These are phyloP conservation scores for Sequoia sempervirens DNA, from an alignment of 75 land plant genomes.

Conservation along the genomic window DNA sequence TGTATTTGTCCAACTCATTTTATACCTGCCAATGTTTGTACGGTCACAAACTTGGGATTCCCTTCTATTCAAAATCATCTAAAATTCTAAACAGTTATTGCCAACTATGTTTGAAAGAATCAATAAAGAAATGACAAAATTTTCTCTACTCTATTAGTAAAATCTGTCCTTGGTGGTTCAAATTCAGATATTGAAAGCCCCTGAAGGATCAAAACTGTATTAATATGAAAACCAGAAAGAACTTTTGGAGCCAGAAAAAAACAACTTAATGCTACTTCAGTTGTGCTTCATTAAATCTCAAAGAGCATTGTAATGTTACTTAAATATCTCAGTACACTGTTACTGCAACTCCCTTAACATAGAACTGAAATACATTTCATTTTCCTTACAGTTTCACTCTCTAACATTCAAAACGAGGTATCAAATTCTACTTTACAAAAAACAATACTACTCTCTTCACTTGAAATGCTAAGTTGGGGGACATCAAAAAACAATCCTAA, in stretches of 20 bases:
- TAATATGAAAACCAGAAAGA: not conserved
- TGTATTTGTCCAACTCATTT: conserved; percentile 12
- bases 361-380: not conserved
- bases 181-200: not conserved
- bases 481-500: not conserved
- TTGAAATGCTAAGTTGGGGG: not conserved
- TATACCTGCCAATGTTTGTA: not conserved
- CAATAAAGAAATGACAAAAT: not conserved
- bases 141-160: not conserved
- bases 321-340: not conserved
- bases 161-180: not conserved
- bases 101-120: not conserved
- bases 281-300: not conserved
- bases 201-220: not conserved
- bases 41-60: not conserved
- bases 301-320: not conserved
- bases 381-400: not conserved
- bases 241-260: not conserved
- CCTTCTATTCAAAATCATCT: not conserved
- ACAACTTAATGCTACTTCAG: not conserved
- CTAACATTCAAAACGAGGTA: not conserved
- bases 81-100: too few species aligned
- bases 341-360: not conserved
- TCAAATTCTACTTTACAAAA: not conserved
- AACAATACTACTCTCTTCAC: not conserved